Evolutionary conservation across 176 grass and related monocot species (phyloP).

Genomic region (Eragrostis nindensis): DNA sequence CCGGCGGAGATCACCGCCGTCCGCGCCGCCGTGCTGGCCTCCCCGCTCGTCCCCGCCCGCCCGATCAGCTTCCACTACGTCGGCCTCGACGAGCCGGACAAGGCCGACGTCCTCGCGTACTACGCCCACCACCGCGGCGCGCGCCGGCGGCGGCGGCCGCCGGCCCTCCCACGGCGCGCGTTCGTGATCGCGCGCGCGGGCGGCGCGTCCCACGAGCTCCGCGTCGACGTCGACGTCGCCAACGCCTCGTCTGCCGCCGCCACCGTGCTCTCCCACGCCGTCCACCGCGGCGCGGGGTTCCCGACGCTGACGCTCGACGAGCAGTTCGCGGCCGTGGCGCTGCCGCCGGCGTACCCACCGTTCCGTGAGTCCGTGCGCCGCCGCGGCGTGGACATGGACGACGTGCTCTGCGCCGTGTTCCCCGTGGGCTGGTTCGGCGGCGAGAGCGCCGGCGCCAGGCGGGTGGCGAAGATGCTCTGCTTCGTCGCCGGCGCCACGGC

Average conservation of each 20-base stretch:
- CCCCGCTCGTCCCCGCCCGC: slow-evolving; percentile 22
- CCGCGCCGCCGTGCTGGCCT: not conserved
- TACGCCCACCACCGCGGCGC: slow-evolving; percentile 39
- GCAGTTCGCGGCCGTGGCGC: not conserved
- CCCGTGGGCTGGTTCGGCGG: slow-evolving; percentile 67
- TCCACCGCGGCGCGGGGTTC: not conserved
- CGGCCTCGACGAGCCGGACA: slow-evolving; percentile 87
- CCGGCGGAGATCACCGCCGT: not conserved
- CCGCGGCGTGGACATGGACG: not conserved
- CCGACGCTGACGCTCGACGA: not conserved
- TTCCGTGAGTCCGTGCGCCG: not conserved
- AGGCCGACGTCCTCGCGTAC: slow-evolving; percentile 46
- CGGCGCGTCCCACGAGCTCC: not conserved
- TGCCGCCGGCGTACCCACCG: not conserved
- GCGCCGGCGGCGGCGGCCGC: slow-evolving; percentile 32
- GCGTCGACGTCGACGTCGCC: no score
- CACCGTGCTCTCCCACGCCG: no score
- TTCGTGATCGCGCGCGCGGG: not conserved
- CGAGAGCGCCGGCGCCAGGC: not conserved
- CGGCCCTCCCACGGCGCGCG: not conserved
- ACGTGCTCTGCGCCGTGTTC: slow-evolving; percentile 3
- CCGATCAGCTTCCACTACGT: slow-evolving; percentile 61
- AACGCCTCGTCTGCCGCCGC: no score
- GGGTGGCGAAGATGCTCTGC: slow-evolving; percentile 58
- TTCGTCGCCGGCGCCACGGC: slow-evolving; percentile 53